phyloP scores from a whole-genome alignment of 2,329 filamentous ascomycete genomes.

The Fusarium sambucinum region DNA sequence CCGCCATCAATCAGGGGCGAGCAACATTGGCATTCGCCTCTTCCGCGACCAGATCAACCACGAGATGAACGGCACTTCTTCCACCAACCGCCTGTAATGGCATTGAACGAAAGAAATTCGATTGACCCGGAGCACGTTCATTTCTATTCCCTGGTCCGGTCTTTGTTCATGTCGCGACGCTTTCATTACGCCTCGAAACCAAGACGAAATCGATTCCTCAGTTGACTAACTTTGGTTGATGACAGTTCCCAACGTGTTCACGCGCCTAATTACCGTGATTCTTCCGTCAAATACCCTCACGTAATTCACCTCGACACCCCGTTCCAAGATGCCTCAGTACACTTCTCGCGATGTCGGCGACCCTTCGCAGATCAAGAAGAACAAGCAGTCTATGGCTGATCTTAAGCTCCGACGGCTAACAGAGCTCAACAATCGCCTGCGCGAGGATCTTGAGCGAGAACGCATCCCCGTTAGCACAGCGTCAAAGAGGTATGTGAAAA shows the following conservation, averaged over 20 bases:
- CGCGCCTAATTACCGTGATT: slow-evolving; percentile 33
- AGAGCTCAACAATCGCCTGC: slow-evolving; percentile 94
- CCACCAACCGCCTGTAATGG: slow-evolving; percentile 24
- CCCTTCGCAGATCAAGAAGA: slow-evolving; percentile 81
- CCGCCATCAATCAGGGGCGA: slow-evolving; percentile 19
- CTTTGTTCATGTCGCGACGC: slow-evolving; percentile 15
- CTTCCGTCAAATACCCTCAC: slow-evolving; percentile 21
- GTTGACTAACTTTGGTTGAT: slow-evolving; percentile 35
- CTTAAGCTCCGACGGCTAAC: slow-evolving; percentile 96
- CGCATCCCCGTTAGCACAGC: slow-evolving; percentile 96
- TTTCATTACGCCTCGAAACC: slow-evolving; percentile 14
- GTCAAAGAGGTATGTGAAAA: slow-evolving; percentile 76
- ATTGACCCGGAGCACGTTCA: slow-evolving; percentile 18
- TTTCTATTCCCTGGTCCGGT: slow-evolving; percentile 11
- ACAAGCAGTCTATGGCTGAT: slow-evolving; percentile 99
- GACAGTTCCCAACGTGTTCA: slow-evolving; percentile 36
- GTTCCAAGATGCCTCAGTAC: slow-evolving; percentile 71
- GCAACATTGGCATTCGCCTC: slow-evolving; percentile 9
- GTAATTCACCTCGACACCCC: slow-evolving; percentile 35
- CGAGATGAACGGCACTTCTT: slow-evolving; percentile 30
- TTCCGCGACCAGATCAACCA: slow-evolving; percentile 24
- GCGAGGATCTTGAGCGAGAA: slow-evolving; percentile 95
- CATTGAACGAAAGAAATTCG: slow-evolving; percentile 26
- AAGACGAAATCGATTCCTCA: background rate
- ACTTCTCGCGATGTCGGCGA: slow-evolving; percentile 76